phyloP scores from a whole-genome alignment of 108 stramenopile species.

The Nannochloropsis salina region DNA sequence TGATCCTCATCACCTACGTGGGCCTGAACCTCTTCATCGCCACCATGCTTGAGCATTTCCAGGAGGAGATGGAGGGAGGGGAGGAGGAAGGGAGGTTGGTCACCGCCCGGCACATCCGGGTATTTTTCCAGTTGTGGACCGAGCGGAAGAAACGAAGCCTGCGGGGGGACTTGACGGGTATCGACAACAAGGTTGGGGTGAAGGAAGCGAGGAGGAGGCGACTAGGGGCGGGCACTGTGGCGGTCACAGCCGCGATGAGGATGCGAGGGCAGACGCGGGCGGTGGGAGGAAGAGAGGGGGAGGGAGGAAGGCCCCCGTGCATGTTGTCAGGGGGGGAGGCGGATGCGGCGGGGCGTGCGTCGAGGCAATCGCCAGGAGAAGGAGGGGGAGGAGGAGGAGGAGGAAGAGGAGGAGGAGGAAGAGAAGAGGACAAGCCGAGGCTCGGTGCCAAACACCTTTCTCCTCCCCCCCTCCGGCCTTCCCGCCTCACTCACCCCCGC shows the following conservation, averaged over 20 bases:
- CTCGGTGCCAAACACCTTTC: not conserved
- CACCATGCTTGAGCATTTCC: slow-evolving; percentile 11
- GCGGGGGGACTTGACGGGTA: slow-evolving; percentile 1
- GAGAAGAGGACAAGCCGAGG: not conserved
- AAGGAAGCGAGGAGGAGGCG: not conserved
- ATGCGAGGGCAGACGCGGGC: not conserved
- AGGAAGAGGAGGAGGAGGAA: not conserved
- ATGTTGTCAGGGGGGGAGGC: too few species aligned
- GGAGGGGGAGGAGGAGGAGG: not conserved
- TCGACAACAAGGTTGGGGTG: slow-evolving; percentile 19
- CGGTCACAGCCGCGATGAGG: not conserved
- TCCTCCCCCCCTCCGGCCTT: not conserved
- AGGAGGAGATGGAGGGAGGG: slow-evolving; percentile 2
- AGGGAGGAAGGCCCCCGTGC: too few species aligned
- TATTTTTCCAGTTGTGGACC: not conserved
- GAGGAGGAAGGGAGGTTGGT: not conserved
- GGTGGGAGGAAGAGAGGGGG: not conserved
- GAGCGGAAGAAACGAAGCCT: not conserved
- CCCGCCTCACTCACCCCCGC: not conserved
- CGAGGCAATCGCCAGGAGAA: not conserved
- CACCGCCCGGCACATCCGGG: not conserved
- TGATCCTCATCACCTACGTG: not conserved
- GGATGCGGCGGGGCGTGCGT: too few species aligned
- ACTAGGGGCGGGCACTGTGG: not conserved
- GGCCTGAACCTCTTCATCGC: not conserved